Evolutionary conservation across 805 yeast species (phyloP).

Genomic region (Metschnikowia santaceciliae): DNA sequence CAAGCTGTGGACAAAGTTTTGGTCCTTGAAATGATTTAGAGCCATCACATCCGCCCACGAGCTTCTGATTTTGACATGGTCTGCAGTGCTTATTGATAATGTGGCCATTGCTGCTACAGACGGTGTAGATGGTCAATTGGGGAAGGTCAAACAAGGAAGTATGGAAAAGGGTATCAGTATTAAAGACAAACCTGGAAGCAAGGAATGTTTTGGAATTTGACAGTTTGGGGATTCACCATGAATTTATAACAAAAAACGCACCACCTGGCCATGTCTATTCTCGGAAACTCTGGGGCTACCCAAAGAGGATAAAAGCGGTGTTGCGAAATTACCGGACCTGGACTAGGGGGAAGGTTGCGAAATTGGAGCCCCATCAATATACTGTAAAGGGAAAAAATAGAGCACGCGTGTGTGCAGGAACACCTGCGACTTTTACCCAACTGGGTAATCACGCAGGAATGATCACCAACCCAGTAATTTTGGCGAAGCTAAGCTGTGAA

Average conservation of each 20-base stretch:
- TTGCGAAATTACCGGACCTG: slow-evolving; percentile 5
- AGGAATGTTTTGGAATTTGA: neutral
- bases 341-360: slow-evolving; percentile 2
- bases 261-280: neutral
- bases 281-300: slow-evolving; percentile 2
- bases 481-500: neutral
- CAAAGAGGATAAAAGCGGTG: slow-evolving; percentile 2
- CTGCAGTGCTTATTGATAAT: slow-evolving; percentile 11
- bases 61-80: slow-evolving; percentile 22
- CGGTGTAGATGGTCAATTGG: neutral
- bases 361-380: slow-evolving; percentile 1
- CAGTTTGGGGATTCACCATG: neutral
- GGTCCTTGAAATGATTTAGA: slow-evolving; percentile 27
- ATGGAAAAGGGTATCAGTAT: neutral
- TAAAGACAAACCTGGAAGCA: neutral
- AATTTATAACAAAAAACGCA: neutral
- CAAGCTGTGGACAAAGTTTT: slow-evolving; percentile 28
- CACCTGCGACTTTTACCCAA: neutral
- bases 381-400: slow-evolving; percentile 1
- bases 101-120: slow-evolving; percentile 6
- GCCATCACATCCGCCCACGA: slow-evolving; percentile 34
- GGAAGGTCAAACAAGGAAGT: neutral
- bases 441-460: neutral
- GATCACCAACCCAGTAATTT: neutral
- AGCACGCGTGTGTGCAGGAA: neutral